phyloP scores from a whole-genome alignment of 306 rosid species.

The Ziziphus jujuba region DNA sequence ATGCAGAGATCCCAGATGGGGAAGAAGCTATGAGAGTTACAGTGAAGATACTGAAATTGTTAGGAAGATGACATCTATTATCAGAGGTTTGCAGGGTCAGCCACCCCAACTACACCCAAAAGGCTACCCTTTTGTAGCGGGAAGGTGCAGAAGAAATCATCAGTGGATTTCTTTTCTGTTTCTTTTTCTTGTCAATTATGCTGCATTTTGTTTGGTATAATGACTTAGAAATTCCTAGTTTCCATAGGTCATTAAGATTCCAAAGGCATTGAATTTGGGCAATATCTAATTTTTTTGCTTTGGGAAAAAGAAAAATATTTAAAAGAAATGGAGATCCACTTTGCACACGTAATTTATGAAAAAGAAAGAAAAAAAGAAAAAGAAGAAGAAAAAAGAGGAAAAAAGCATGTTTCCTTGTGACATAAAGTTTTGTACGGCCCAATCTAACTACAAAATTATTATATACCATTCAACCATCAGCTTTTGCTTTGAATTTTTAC shows the following conservation, averaged over 20 bases:
- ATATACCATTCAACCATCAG: background rate
- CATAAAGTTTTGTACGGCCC: background rate
- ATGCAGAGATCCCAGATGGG: constrained; percentile 92
- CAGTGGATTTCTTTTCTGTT: background rate
- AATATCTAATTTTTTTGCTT: background rate
- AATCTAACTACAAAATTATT: background rate
- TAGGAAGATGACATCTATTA: constrained; percentile 66
- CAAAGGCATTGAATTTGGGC: background rate
- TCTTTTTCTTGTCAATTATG: background rate
- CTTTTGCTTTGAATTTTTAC: background rate
- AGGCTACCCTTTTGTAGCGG: constrained; percentile 82
- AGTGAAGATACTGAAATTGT: constrained; percentile 83
- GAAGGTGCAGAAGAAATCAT: constrained; percentile 48
- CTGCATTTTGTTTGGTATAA: background rate
- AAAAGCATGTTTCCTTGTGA: background rate
- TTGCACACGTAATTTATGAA: too few species aligned
- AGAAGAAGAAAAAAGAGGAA: too few species aligned
- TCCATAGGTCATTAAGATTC: background rate
- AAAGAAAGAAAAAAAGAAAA: too few species aligned
- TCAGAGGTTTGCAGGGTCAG: constrained; percentile 86
- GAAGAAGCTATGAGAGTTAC: constrained; percentile 78
- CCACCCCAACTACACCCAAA: constrained; percentile 62
- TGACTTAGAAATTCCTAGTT: background rate
- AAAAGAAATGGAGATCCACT: too few species aligned
- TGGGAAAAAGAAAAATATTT: too few species aligned